Base-by-base conservation (phyloP, 2,329 filamentous ascomycete species). In the Cordyceps tenuipes region DNA sequence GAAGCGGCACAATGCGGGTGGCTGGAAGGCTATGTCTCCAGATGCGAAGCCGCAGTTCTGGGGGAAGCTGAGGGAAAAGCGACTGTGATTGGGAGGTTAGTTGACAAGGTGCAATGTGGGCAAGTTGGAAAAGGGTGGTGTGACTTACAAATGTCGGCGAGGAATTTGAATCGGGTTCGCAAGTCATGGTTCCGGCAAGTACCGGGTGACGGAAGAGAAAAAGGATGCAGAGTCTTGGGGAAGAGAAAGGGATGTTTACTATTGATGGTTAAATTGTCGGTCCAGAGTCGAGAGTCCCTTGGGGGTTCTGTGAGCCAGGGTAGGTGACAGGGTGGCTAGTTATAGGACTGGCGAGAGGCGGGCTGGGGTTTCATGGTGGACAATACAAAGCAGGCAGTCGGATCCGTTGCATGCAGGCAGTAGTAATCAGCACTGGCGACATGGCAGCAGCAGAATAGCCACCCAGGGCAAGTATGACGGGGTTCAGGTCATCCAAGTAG, bases 11-110 rank as follows among this genome's bases (percentile, higher is more conserved):
- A 53, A 81, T 68, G 36, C 78, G 76, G 12, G 73, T 67, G 15
- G 67, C 65, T 0, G 77, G 75, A 19, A 78, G 67, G 64, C 73
- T 79, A 63, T 75, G 70, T 46, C 70, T 69, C 79, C 79, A 81
- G 53, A 81, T 77, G 59, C 72, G 75, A 26, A 79, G 68, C 12
- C 79, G 76, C 17, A 81, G 68, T 64, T 81, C 79, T 13, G 72
- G 65, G 1, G 79, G 79, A 1, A 81, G 75, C 47, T 66, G 67
- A 19, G 70, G 62, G 63, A 81, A 81, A 53, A 70, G 65, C 50
- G 68, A 72, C 79, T 81, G 63, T 23, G 23, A 43, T 46, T 43
- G 10, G 23, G 23, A 50, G 19, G 26, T 21, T 43, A 10, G 10
- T 43, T 13, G n/a, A n/a, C n/a, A n/a, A n/a, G n/a, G n/a, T 39